phyloP scores from a whole-genome alignment of 2,329 filamentous ascomycete species.

The Magnaporthiopsis incrustans region DNA sequence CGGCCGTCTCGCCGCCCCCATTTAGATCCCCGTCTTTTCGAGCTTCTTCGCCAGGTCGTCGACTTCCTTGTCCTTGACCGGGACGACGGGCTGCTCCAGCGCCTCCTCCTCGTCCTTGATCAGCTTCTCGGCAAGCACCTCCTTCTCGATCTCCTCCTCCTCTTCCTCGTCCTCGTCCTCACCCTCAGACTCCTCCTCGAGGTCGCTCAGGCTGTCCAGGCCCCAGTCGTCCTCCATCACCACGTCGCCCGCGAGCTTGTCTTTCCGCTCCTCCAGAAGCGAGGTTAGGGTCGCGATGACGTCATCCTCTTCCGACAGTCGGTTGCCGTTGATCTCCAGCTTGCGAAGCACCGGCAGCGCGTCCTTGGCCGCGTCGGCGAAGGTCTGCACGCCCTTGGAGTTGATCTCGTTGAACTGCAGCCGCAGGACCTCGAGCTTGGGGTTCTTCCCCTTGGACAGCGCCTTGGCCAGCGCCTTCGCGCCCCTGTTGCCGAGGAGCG shows the following conservation, averaged over 20 bases:
- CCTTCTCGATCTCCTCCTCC: constrained; percentile 61
- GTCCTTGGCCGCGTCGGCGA: constrained; percentile 60
- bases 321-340: constrained; percentile 94
- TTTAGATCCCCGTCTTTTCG: constrained; percentile 56
- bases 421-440: constrained; percentile 70
- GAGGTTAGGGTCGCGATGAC: constrained; percentile 60
- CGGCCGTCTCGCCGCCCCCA: neutral
- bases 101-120: constrained; percentile 63
- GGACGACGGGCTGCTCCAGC: constrained; percentile 64
- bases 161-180: constrained; percentile 63
- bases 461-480: constrained; percentile 65
- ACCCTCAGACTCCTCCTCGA: constrained; percentile 67
- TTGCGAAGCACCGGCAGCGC: constrained; percentile 70
- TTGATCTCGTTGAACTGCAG: constrained; percentile 95
- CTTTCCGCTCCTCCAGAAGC: constrained; percentile 69
- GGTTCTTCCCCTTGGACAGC: constrained; percentile 67
- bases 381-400: constrained; percentile 59
- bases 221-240: constrained; percentile 77
- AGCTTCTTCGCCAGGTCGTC: constrained; percentile 72
- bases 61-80: constrained; percentile 66
- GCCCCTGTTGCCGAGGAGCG: constrained; percentile 71
- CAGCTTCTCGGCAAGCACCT: constrained; percentile 57
- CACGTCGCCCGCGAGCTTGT: constrained; percentile 56
- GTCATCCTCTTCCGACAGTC: constrained; percentile 78
- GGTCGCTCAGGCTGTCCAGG: constrained; percentile 76